Evolutionary conservation across 371 early-diverging fungal genomes (phyloP).

Genomic region (Paramicrosporidium saccamoebae): DNA sequence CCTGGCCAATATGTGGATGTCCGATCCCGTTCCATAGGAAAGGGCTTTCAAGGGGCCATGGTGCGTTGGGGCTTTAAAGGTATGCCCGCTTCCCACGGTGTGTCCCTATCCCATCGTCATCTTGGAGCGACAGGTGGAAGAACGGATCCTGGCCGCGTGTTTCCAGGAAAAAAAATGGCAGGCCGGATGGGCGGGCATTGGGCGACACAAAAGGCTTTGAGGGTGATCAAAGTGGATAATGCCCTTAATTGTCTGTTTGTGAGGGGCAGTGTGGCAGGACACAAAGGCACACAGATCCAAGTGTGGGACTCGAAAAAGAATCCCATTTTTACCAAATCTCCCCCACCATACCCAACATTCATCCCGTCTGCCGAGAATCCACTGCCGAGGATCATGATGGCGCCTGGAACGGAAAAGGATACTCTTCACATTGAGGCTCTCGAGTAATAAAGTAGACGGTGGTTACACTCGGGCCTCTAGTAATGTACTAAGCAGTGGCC

Average conservation of each 20-base stretch:
- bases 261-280: constrained; percentile 67
- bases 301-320: constrained; percentile 53
- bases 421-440: too few species aligned
- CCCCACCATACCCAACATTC: constrained; percentile 37
- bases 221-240: constrained; percentile 60
- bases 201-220: constrained; percentile 39
- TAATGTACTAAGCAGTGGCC: too few species aligned
- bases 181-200: constrained; percentile 70
- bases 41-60: constrained; percentile 90
- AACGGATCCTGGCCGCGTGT: constrained; percentile 59
- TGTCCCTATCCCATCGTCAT: constrained; percentile 56
- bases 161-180: constrained; percentile 89
- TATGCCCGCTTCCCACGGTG: constrained; percentile 72
- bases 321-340: constrained; percentile 18
- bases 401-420: too few species aligned
- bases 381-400: too few species aligned
- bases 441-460: too few species aligned
- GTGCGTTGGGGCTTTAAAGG: constrained; percentile 82
- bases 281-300: constrained; percentile 39
- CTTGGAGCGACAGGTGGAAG: constrained; percentile 80
- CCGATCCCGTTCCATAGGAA: constrained; percentile 40
- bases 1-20: constrained; percentile 79
- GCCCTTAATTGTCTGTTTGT: constrained; percentile 48
- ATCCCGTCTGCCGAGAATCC: too few species aligned
- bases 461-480: too few species aligned